Percentiles rank a stretch among this genome's conserved stretches.
phyloP scores from a whole-genome alignment of 805 yeast genomes.

The Kurtzmaniella fragi region DNA sequence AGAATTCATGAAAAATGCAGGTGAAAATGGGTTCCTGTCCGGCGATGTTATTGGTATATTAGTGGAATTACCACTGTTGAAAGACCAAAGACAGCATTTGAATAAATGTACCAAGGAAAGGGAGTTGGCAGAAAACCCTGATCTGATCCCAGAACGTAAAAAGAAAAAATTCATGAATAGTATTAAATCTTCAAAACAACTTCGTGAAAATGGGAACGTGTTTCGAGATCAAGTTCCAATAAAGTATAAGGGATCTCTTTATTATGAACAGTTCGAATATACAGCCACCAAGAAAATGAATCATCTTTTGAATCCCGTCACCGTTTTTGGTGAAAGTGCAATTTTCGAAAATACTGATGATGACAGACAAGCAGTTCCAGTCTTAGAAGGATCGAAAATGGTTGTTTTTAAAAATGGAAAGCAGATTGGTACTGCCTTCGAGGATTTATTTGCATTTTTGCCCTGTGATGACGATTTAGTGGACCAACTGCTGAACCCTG shows the following conservation, averaged over 20 bases:
- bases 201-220: conserved; percentile 32
- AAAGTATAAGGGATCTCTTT: conserved; percentile 67
- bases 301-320: conserved; percentile 67
- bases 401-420: conserved; percentile 76
- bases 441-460: conserved; percentile 64
- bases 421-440: conserved; percentile 58
- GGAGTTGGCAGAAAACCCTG: neutral
- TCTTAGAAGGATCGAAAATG: conserved; percentile 54
- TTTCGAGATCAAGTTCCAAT: conserved; percentile 85
- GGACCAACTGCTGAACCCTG: conserved; percentile 33
- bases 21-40: conserved; percentile 43
- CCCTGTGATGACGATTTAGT: conserved; percentile 67
- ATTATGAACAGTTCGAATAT: conserved; percentile 83
- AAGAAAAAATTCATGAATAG: too few relatives aligned
- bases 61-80: conserved; percentile 57
- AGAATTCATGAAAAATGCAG: conserved; percentile 41
- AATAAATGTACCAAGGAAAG: conserved; percentile 20
- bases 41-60: conserved; percentile 86
- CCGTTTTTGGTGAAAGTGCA: conserved; percentile 65
- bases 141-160: too few relatives aligned
- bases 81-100: conserved; percentile 41
- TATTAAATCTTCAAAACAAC: too few relatives aligned
- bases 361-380: conserved; percentile 38
- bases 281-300: conserved; percentile 65
- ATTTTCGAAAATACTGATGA: conserved; percentile 41